A percentile compares a stretch with the other conserved stretches of the same genome.
Evolutionary conservation across 257 asterid genomes (phyloP).

Genomic region (Leptodermis oblonga): DNA sequence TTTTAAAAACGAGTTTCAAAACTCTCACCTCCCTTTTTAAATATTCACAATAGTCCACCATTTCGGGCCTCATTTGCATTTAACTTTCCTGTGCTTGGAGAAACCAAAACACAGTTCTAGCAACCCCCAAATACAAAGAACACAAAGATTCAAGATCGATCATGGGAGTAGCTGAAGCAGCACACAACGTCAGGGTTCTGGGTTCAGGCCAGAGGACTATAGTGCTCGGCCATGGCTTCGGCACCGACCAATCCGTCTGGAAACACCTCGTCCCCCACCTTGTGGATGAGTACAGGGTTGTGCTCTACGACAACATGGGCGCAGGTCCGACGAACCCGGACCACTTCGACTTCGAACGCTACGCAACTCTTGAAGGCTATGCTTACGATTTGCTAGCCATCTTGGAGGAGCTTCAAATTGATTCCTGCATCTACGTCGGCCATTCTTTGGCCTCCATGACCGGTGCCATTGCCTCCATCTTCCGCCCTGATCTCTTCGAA

Average conservation of each 20-base stretch:
- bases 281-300: slow-evolving; percentile 30
- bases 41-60: neutral
- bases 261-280: slow-evolving; percentile 43
- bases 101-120: neutral
- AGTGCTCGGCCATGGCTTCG: slow-evolving; percentile 51
- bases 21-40: too few species aligned
- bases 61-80: neutral
- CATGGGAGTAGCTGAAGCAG: slow-evolving; percentile 37
- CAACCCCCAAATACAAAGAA: neutral
- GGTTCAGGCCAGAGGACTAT: slow-evolving; percentile 32
- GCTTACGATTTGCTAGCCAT: slow-evolving; percentile 40
- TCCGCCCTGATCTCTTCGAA: slow-evolving; percentile 42
- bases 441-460: slow-evolving; percentile 45
- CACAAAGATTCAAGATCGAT: neutral
- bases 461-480: slow-evolving; percentile 37
- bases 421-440: slow-evolving; percentile 32
- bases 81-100: neutral
- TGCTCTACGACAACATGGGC: slow-evolving; percentile 48
- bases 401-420: slow-evolving; percentile 30
- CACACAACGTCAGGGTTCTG: slow-evolving; percentile 35
- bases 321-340: slow-evolving; percentile 49
- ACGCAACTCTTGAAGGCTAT: slow-evolving; percentile 39
- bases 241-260: slow-evolving; percentile 50
- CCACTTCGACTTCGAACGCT: slow-evolving; percentile 45
- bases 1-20: too few species aligned